phyloP scores from a whole-genome alignment of 345 rosid genomes.

The Erysimum cheiranthoides region DNA sequence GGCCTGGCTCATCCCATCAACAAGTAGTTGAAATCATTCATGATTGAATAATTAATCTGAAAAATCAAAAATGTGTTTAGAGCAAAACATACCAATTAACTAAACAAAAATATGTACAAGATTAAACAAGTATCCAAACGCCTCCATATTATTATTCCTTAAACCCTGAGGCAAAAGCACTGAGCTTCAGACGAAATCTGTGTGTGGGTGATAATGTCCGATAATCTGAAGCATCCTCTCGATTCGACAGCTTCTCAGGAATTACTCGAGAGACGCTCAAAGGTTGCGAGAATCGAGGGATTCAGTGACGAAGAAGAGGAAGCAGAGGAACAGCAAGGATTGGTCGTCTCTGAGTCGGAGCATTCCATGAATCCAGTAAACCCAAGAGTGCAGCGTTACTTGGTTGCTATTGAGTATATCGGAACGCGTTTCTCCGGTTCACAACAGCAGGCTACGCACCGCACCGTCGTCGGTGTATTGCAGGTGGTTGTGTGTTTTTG shows the following conservation, averaged over 20 bases:
- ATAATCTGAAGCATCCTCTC: conserved; percentile 50
- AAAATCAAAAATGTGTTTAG: neutral
- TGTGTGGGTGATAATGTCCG: conserved; percentile 48
- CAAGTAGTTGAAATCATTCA: neutral
- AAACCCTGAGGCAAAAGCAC: conserved; percentile 6
- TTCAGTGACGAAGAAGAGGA: conserved; percentile 47
- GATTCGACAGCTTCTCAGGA: conserved; percentile 26
- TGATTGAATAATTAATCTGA: neutral
- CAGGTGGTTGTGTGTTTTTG: conserved; percentile 53
- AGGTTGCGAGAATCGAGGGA: conserved; percentile 56
- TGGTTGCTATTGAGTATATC: conserved; percentile 82
- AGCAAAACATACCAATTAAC: no score
- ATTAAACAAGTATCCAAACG: neutral
- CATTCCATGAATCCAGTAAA: conserved; percentile 52
- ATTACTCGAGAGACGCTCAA: conserved; percentile 50
- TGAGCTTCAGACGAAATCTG: neutral
- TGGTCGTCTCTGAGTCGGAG: conserved; percentile 32
- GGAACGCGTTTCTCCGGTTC: conserved; percentile 91
- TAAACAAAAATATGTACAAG: neutral
- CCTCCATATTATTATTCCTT: neutral
- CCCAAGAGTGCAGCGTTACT: conserved; percentile 75
- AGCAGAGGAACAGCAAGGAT: conserved; percentile 43
- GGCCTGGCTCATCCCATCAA: conserved; percentile 32
- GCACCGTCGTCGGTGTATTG: conserved; percentile 85
- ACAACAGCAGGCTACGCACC: conserved; percentile 69